These are phyloP conservation scores for Globisporangium paroecandrum DNA, from an alignment of 352 stramenopile species.

Conservation along the genomic window DNA sequence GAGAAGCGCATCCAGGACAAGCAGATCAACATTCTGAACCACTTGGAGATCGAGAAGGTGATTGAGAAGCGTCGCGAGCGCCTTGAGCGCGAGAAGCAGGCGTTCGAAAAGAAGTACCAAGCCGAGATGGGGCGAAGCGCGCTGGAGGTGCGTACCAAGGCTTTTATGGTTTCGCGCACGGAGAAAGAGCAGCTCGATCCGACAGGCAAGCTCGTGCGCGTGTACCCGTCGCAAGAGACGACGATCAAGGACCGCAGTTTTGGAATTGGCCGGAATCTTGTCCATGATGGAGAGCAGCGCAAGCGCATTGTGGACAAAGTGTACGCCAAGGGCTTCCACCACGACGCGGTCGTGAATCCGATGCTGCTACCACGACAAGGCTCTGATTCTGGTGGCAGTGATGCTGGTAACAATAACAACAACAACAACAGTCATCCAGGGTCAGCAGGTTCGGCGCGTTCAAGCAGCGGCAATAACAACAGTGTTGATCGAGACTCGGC, in stretches of 20 bases:
- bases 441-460: not conserved
- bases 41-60: constrained; percentile 50
- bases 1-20: constrained; percentile 52
- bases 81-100: constrained; percentile 33
- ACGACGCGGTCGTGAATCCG: constrained; percentile 15
- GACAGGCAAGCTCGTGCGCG: constrained; percentile 52
- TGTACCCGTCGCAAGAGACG: constrained; percentile 75
- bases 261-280: constrained; percentile 50
- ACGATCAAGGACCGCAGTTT: constrained; percentile 70
- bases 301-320: constrained; percentile 46
- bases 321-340: constrained; percentile 34
- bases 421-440: constrained; percentile 10
- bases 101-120: constrained; percentile 68
- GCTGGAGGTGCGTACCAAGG: constrained; percentile 45
- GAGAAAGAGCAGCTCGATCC: constrained; percentile 60
- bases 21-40: constrained; percentile 45
- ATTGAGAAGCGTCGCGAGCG: constrained; percentile 35
- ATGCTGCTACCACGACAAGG: constrained; percentile 29
- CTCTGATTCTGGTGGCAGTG: not conserved
- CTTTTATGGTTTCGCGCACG: constrained; percentile 54
- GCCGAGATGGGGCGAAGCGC: constrained; percentile 58
- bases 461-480: constrained; percentile 11
- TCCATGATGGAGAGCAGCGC: constrained; percentile 37
- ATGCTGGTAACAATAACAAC: not conserved
- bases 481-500: constrained; percentile 11